phyloP scores from a whole-genome alignment of 176 grass and related monocot species.

The Bolboschoenus planiculmis region DNA sequence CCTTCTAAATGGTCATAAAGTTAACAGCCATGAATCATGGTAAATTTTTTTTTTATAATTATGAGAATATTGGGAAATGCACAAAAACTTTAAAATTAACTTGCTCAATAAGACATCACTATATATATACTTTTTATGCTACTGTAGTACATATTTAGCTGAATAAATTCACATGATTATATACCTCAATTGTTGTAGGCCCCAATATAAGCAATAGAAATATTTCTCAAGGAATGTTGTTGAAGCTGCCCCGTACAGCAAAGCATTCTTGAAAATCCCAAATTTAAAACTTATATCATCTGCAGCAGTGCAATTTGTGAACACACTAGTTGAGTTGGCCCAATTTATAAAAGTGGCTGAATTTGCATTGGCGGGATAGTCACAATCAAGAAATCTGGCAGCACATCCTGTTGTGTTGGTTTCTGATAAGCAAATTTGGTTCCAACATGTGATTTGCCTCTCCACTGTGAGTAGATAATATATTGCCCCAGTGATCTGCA shows the following conservation, averaged over 20 bases:
- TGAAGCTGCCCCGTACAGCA: conserved; percentile 28
- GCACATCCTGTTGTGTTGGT: conserved; percentile 4
- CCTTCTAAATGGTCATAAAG: not conserved
- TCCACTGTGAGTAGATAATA: conserved; percentile 83
- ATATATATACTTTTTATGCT: not conserved
- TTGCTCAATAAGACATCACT: not conserved
- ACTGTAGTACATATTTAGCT: not conserved
- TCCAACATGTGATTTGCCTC: conserved; percentile 89
- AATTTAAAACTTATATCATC: not conserved
- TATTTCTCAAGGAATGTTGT: conserved; percentile 57
- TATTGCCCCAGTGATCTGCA: conserved; percentile 74
- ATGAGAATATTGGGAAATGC: not conserved
- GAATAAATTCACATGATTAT: not conserved
- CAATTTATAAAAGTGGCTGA: not conserved
- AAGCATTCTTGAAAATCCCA: conserved; percentile 40
- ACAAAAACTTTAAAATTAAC: not conserved
- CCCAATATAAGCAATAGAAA: conserved; percentile 90
- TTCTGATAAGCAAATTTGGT: conserved; percentile 35
- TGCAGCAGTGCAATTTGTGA: conserved; percentile 25
- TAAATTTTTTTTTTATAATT: not conserved
- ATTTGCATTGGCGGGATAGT: not conserved
- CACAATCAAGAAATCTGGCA: conserved; percentile 44
- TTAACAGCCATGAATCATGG: not conserved
- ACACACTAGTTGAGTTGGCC: conserved; percentile 17
- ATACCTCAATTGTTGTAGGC: conserved; percentile 79